phyloP scores from a whole-genome alignment of 2,329 filamentous ascomycete species.

The Paracoccidioides brasiliensis region DNA sequence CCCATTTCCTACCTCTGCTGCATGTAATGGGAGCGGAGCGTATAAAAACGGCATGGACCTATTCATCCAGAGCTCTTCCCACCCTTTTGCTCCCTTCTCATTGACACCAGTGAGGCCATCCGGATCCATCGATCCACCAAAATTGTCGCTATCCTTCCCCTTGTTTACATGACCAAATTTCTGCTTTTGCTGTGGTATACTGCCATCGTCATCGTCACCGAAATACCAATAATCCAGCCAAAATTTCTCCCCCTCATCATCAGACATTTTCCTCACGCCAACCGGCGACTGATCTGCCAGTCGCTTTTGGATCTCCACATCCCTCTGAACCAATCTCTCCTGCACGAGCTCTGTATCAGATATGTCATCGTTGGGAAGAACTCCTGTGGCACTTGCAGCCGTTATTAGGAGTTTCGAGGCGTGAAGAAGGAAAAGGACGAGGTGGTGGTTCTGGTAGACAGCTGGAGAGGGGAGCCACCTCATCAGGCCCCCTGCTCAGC shows the following conservation, averaged over 20 bases:
- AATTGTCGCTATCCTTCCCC: background rate
- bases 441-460: background rate
- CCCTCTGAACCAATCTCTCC: background rate
- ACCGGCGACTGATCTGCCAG: slow-evolving; percentile 17
- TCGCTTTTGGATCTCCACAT: slow-evolving; percentile 18
- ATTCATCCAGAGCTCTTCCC: slow-evolving; percentile 3
- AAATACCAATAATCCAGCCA: slow-evolving; percentile 35
- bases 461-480: background rate
- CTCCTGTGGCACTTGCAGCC: background rate
- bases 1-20: background rate
- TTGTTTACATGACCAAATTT: background rate
- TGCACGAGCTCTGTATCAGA: background rate
- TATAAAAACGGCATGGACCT: slow-evolving; percentile 6
- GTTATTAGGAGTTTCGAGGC: background rate
- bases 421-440: background rate
- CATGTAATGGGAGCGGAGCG: slow-evolving; percentile 16
- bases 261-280: slow-evolving; percentile 33
- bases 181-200: background rate
- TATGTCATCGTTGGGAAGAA: background rate
- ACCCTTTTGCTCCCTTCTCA: background rate
- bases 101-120: background rate
- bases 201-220: slow-evolving; percentile 1
- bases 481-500: background rate
- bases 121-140: background rate
- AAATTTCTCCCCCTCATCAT: slow-evolving; percentile 37